These are phyloP conservation scores for Gryganskiella cystojenkinii DNA, from an alignment of 192 early-diverging fungal species.

Conservation along the genomic window DNA sequence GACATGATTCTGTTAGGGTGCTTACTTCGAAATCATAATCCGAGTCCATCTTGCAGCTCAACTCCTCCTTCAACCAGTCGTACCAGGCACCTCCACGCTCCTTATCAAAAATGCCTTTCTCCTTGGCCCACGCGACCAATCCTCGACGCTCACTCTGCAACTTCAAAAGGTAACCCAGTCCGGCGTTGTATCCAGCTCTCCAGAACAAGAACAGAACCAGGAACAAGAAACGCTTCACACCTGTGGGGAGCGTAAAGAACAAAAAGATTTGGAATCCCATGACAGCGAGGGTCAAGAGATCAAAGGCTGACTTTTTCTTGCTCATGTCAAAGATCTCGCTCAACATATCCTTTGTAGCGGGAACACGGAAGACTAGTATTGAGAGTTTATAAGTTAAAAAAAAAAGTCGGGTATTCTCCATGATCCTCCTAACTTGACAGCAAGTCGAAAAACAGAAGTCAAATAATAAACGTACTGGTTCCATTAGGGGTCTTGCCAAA, in stretches of 20 bases:
- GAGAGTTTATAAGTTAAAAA: background rate
- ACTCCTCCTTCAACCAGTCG: slow-evolving; percentile 70
- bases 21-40: slow-evolving; percentile 84
- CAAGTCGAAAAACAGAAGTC: too few species aligned
- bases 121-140: slow-evolving; percentile 77
- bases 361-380: slow-evolving; percentile 74
- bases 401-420: background rate
- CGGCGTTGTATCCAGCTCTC: slow-evolving; percentile 88
- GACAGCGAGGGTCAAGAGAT: slow-evolving; percentile 70
- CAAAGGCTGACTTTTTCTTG: slow-evolving; percentile 80
- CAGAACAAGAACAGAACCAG: slow-evolving; percentile 85
- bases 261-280: slow-evolving; percentile 74
- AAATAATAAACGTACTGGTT: slow-evolving; percentile 44
- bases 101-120: slow-evolving; percentile 74
- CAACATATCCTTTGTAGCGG: slow-evolving; percentile 81
- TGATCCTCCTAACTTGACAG: too few species aligned
- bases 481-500: slow-evolving; percentile 53
- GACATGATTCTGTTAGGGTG: background rate
- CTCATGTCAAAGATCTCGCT: slow-evolving; percentile 76
- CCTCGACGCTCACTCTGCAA: slow-evolving; percentile 80
- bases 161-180: slow-evolving; percentile 86
- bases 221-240: slow-evolving; percentile 68
- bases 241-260: slow-evolving; percentile 71
- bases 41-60: slow-evolving; percentile 81
- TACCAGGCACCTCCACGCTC: slow-evolving; percentile 63